phyloP scores from a whole-genome alignment of 2,329 filamentous ascomycete species.

The Aspergillus cejpii region DNA sequence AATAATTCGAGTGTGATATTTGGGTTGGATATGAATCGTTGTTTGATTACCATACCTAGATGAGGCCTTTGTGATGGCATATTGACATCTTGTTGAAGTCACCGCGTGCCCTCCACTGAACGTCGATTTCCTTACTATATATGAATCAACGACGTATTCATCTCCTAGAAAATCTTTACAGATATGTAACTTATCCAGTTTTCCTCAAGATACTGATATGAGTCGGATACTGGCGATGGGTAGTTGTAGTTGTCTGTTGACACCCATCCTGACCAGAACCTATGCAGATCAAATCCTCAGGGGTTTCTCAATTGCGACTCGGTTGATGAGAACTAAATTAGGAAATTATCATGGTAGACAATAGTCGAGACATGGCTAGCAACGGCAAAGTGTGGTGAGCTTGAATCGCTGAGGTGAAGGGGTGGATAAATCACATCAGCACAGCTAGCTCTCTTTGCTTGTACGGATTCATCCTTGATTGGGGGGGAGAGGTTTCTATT shows the following conservation, averaged over 20 bases:
- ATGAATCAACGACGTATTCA: too few relatives aligned
- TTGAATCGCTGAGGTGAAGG: background rate
- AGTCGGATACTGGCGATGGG: background rate
- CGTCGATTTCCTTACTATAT: too few relatives aligned
- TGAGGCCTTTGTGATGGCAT: slow-evolving; percentile 3
- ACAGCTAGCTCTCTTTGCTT: too few relatives aligned
- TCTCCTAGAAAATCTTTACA: background rate
- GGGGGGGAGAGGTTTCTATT: background rate
- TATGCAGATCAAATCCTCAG: background rate
- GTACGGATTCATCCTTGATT: too few relatives aligned
- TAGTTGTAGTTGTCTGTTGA: background rate
- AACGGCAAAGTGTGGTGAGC: background rate
- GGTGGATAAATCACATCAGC: background rate
- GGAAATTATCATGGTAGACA: background rate
- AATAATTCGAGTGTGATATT: background rate
- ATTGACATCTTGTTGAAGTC: slow-evolving; percentile 11
- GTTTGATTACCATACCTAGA: too few relatives aligned
- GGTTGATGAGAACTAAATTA: slow-evolving; percentile 1
- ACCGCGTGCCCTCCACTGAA: too few relatives aligned
- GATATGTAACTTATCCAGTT: too few relatives aligned
- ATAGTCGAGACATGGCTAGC: too few relatives aligned
- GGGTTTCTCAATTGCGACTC: slow-evolving; percentile 3
- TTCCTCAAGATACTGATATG: too few relatives aligned
- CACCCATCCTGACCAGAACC: background rate
- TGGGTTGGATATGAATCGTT: too few relatives aligned